These are phyloP conservation scores for Eimeria acervulina DNA, from an alignment of 169 alveolate genomes.

Conservation along the genomic window DNA sequence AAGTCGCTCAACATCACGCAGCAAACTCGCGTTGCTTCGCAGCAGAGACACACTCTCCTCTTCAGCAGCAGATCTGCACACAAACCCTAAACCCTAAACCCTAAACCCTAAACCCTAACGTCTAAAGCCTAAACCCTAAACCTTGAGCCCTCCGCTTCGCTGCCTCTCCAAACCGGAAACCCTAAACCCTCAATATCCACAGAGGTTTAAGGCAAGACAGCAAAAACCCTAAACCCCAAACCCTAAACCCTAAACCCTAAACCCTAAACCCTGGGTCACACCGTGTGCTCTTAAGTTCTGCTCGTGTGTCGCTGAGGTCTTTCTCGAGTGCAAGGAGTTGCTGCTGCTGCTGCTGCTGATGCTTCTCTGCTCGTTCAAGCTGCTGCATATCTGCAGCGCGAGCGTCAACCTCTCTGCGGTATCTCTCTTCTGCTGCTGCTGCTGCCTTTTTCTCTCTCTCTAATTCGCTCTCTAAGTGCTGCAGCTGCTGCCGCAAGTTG, in stretches of 20 bases:
- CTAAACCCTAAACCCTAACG: background rate
- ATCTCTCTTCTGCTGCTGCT: constrained; percentile 31
- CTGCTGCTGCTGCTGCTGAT: constrained; percentile 69
- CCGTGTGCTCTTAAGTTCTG: constrained; percentile 43
- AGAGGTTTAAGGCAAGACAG: no score
- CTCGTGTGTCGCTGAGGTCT: background rate
- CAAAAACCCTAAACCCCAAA: no score
- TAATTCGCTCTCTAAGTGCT: background rate
- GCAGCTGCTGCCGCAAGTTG: constrained; percentile 4
- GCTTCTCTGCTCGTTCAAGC: constrained; percentile 65
- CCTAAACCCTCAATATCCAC: background rate
- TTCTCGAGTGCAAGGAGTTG: constrained; percentile 13
- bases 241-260: background rate
- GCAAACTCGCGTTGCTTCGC: constrained; percentile 7
- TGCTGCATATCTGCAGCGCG: constrained; percentile 62
- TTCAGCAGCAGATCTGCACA: constrained; percentile 48
- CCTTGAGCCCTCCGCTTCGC: background rate
- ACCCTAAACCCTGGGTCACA: background rate
- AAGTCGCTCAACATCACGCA: constrained; percentile 41
- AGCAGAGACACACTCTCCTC: constrained; percentile 36
- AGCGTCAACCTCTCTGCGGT: constrained; percentile 48
- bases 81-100: constrained; percentile 3
- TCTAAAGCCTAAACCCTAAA: constrained; percentile 15
- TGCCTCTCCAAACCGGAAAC: background rate
- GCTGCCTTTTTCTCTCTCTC: constrained; percentile 28